Evolutionary conservation across 768 basidiomycete genomes (phyloP).

Genomic region (Inosperma sp.): DNA sequence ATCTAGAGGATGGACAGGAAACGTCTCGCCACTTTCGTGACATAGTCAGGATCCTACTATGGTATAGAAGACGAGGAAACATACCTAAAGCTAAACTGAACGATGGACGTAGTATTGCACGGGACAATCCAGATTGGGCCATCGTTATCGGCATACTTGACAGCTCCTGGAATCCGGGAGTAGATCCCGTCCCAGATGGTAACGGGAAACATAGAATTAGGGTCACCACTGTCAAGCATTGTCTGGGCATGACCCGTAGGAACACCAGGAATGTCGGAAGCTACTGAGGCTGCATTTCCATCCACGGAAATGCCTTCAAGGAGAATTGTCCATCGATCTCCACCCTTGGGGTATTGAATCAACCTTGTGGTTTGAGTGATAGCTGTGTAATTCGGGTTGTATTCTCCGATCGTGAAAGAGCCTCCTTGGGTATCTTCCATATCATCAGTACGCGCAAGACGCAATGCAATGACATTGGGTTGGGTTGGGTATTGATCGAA

Average conservation of each 20-base stretch:
- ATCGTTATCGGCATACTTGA: conserved; percentile 24
- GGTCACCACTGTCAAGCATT: conserved; percentile 43
- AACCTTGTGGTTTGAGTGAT: conserved; percentile 30
- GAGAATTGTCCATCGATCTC: conserved; percentile 40
- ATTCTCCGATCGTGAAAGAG: conserved; percentile 40
- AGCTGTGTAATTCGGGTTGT: conserved; percentile 30
- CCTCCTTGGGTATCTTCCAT: conserved; percentile 39
- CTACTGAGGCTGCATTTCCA: conserved; percentile 23
- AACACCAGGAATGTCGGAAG: conserved; percentile 27
- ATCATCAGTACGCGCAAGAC: conserved; percentile 39
- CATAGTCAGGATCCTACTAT: neutral
- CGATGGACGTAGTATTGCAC: conserved; percentile 30
- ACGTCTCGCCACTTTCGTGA: conserved; percentile 26
- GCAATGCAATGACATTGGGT: conserved; percentile 39
- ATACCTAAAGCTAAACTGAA: conserved; percentile 39
- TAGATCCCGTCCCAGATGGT: conserved; percentile 37
- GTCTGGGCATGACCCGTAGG: conserved; percentile 31
- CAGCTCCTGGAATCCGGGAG: conserved; percentile 32
- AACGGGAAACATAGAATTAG: conserved; percentile 32
- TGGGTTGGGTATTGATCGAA: conserved; percentile 31
- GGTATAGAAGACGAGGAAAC: conserved; percentile 13
- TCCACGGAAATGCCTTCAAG: conserved; percentile 36
- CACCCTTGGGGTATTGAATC: conserved; percentile 30
- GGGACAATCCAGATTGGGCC: conserved; percentile 35
- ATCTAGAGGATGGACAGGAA: conserved; percentile 44